These are phyloP conservation scores for Tetradesmus lagerheimii DNA, from an alignment of 139 green algal genomes.

Conservation along the genomic window DNA sequence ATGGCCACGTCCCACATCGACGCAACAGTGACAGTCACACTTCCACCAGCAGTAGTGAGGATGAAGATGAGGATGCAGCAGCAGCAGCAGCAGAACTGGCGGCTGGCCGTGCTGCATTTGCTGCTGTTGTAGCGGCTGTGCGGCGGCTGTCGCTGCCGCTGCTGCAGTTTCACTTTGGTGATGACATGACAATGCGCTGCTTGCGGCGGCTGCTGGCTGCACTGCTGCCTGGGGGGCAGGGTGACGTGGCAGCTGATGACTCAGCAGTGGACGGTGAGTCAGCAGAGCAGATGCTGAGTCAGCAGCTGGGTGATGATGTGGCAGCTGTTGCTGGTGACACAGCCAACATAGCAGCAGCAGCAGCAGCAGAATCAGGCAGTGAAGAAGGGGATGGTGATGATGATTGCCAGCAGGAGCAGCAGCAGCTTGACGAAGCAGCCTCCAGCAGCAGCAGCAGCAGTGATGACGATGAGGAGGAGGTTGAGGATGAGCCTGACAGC, in stretches of 20 bases:
- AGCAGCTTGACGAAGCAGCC: not conserved
- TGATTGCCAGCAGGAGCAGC: no score
- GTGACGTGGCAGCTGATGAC: not conserved
- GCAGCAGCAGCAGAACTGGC: constrained; percentile 42
- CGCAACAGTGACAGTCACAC: not conserved
- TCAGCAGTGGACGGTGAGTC: not conserved
- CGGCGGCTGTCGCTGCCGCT: constrained; percentile 27
- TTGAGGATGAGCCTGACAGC: not conserved
- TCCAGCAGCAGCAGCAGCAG: not conserved
- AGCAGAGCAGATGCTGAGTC: not conserved
- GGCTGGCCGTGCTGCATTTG: not conserved
- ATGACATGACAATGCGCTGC: constrained; percentile 42
- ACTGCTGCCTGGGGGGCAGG: constrained; percentile 59
- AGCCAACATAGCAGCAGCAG: not conserved
- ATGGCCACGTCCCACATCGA: not conserved
- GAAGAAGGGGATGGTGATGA: not conserved
- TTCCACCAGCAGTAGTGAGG: not conserved
- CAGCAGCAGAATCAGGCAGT: not conserved
- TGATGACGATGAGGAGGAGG: not conserved
- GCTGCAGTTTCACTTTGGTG: constrained; percentile 23
- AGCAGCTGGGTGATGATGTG: not conserved
- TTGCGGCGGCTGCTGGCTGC: constrained; percentile 69
- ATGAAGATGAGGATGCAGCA: not conserved
- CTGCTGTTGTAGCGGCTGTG: constrained; percentile 55
- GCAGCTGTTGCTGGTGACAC: not conserved